Conservation (phyloP, 768 basidiomycete species). For the Phanerodontia chrysosporium region DNA sequence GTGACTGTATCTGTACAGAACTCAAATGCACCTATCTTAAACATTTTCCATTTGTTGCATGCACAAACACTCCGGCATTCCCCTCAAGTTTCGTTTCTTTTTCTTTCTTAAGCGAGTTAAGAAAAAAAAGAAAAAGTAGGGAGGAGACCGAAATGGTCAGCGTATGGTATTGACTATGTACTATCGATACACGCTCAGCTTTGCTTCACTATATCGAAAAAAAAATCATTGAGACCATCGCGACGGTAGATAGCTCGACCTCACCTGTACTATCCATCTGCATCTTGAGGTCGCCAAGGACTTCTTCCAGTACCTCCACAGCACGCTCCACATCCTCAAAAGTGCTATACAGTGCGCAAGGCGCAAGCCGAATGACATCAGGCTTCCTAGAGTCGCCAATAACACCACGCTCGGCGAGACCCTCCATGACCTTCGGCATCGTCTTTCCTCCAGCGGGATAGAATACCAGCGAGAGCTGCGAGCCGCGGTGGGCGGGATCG, state of each 20-base stretch:
- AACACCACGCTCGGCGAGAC: constrained; percentile 65
- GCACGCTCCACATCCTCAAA: constrained; percentile 72
- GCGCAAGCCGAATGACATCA: constrained; percentile 87
- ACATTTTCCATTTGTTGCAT: no score
- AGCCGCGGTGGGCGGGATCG: constrained; percentile 64
- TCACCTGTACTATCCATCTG: neutral
- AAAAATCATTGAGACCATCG: no score
- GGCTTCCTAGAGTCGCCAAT: constrained; percentile 91
- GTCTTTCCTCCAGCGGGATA: constrained; percentile 52
- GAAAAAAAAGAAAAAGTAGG: no score
- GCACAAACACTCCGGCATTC: no score
- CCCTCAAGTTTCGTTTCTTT: no score
- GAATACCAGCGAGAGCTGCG: constrained; percentile 85
- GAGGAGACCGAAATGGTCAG: no score
- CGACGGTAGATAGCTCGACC: neutral
- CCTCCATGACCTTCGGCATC: constrained; percentile 69
- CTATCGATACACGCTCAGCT: no score
- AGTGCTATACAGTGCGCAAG: constrained; percentile 84
- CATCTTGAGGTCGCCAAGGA: constrained; percentile 29
- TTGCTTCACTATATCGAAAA: no score
- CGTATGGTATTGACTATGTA: no score
- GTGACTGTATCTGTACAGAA: no score
- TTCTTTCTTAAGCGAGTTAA: no score
- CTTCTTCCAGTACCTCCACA: constrained; percentile 59
- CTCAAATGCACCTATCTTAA: no score